Conservation (phyloP, 352 stramenopile species). For the Pythium chondricola region DNA sequence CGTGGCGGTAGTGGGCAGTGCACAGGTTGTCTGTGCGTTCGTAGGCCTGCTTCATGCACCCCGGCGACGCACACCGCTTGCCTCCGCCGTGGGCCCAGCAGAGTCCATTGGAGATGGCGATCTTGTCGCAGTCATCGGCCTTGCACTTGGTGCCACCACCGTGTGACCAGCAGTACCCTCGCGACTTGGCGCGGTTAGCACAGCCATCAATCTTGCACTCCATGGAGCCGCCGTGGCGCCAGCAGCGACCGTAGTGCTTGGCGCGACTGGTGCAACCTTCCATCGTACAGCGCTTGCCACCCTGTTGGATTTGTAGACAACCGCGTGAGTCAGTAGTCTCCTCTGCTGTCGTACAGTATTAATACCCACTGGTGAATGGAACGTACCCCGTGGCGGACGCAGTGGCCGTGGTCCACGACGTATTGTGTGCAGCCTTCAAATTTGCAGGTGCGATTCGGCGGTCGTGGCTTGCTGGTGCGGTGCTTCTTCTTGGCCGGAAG, state of each 20-base stretch:
- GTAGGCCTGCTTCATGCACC: slow-evolving; percentile 65
- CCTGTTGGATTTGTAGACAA: slow-evolving; percentile 21
- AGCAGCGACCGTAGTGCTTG: slow-evolving; percentile 65
- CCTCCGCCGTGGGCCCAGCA: slow-evolving; percentile 73
- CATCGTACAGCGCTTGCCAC: slow-evolving; percentile 52
- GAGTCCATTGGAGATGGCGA: slow-evolving; percentile 64
- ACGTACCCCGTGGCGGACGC: slow-evolving; percentile 57
- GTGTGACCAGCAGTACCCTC: slow-evolving; percentile 78
- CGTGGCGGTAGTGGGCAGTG: slow-evolving; percentile 41
- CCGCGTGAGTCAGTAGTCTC: too few relatives aligned
- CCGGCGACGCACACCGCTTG: slow-evolving; percentile 50
- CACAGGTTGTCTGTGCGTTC: slow-evolving; percentile 70
- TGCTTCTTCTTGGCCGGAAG: neutral
- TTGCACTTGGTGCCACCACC: slow-evolving; percentile 76
- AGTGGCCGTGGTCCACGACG: slow-evolving; percentile 64
- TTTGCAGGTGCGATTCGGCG: slow-evolving; percentile 57
- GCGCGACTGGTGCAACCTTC: slow-evolving; percentile 56
- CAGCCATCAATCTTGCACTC: slow-evolving; percentile 66
- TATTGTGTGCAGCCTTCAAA: slow-evolving; percentile 63
- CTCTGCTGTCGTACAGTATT: too few relatives aligned
- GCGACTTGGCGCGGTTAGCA: slow-evolving; percentile 72
- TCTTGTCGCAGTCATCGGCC: slow-evolving; percentile 57
- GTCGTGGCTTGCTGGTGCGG: slow-evolving; percentile 17
- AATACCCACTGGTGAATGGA: neutral
- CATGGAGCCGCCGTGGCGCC: slow-evolving; percentile 62